Conservation (phyloP, 768 basidiomycete species). For the Hygrophorus russula region DNA sequence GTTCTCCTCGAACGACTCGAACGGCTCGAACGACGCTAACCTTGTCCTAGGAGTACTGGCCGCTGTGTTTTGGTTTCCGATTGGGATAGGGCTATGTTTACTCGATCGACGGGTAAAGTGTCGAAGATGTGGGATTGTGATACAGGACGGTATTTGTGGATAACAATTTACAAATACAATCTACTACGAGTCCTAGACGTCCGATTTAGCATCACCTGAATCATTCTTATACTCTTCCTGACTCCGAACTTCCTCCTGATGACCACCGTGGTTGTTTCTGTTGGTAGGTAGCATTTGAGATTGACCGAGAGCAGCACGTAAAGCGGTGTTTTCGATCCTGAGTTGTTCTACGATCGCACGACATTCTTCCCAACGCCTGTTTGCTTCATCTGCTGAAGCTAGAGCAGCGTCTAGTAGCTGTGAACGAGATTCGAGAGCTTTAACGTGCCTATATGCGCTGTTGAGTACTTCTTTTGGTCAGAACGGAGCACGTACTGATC, state of each 20-base stretch:
- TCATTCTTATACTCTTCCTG: too few relatives aligned
- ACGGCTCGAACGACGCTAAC: too few relatives aligned
- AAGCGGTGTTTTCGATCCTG: slow-evolving; percentile 70
- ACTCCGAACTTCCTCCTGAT: too few relatives aligned
- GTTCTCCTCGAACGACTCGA: too few relatives aligned
- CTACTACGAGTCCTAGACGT: too few relatives aligned
- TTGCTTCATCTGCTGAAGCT: slow-evolving; percentile 79
- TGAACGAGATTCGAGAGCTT: slow-evolving; percentile 77
- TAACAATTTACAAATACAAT: too few relatives aligned
- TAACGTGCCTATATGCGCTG: slow-evolving; percentile 90
- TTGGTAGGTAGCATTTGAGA: slow-evolving; percentile 27
- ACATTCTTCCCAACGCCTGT: slow-evolving; percentile 84
- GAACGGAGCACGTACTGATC: slow-evolving; percentile 88
- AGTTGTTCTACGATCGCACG: slow-evolving; percentile 84
- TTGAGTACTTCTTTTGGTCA: too few relatives aligned
- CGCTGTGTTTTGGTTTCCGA: slow-evolving; percentile 78
- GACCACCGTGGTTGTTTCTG: too few relatives aligned
- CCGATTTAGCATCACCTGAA: background rate
- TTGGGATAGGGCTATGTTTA: slow-evolving; percentile 69
- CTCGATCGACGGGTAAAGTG: slow-evolving; percentile 66
- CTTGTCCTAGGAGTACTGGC: slow-evolving; percentile 53
- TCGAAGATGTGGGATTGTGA: slow-evolving; percentile 31
- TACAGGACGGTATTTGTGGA: slow-evolving; percentile 33
- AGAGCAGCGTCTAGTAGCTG: slow-evolving; percentile 79
- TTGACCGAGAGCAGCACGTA: slow-evolving; percentile 58